Base-by-base conservation (phyloP, 129 eudicot genomes). In the Cynara cardunculus region DNA sequence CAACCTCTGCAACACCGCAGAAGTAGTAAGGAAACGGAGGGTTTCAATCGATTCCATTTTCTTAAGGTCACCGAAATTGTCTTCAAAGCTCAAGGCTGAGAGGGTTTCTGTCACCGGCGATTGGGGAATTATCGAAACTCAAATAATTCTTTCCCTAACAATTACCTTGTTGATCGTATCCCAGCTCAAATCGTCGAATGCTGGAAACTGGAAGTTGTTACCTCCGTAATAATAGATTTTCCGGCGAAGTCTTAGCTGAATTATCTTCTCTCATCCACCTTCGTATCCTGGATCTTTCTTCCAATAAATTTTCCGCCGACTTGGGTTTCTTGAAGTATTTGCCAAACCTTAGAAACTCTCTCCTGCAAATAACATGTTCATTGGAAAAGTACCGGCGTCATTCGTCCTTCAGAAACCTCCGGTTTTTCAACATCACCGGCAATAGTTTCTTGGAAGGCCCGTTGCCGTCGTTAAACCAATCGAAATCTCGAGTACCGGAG, bases 351-450 rank as follows among this genome's bases (percentile, higher is more conserved):
- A 94, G 26, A 86, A 74, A 26, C 89, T 94, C 32, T 80, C 76
- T 8, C 90, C 91, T 12, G 85, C 87, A 35, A 88, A 94, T 62
- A 94, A 94, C 66, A 83, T 69, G 86, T 94, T 94, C 72, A 18
- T 87, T 12, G 95, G 92, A 16, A 87, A 87, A 79, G 80, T 91
- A 18, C 98, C 97, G 3, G 13, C 25, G 0, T 77, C 93, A 0
- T 37, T 92, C 85, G 84, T 94, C 97, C 12, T 94, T 90, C 46
- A 77, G 94, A 26, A 94, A 94, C 69, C 94, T 94, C 71, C 81
- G 87, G 74, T 84, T 76, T 61, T 82, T 92, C 46, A 87, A 92
- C 84, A 41, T 92, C 30, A 92, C 98, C 34, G 96, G 96, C 13
- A 94, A 94, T 70, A 82, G 72, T 69, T 85, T 86, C 16, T 75